Conservation (phyloP, 2,329 filamentous ascomycete genomes). For the Ceratocystis destructans region DNA sequence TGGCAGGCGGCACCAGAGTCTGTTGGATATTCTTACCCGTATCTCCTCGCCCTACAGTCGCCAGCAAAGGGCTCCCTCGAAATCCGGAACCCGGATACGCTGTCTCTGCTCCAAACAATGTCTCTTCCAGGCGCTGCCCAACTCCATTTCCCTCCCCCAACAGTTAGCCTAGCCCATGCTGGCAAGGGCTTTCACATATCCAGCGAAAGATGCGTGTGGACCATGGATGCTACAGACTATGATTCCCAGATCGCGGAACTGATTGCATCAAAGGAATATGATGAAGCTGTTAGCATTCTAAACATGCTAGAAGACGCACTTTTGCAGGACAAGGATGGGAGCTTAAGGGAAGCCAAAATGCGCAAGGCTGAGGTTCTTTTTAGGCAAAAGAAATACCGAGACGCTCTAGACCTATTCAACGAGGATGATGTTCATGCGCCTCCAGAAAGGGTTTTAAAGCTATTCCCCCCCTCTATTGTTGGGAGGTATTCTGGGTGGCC, state of each 20-base stretch:
- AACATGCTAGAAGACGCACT: conserved; percentile 86
- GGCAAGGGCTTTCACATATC: conserved; percentile 91
- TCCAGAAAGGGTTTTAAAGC: conserved; percentile 69
- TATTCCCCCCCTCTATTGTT: conserved; percentile 74
- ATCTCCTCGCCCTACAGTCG: conserved; percentile 74
- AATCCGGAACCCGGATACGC: conserved; percentile 80
- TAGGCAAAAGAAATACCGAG: conserved; percentile 64
- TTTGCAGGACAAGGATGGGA: conserved; percentile 65
- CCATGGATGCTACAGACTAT: conserved; percentile 88
- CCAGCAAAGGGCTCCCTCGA: conserved; percentile 74
- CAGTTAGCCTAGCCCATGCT: conserved; percentile 84
- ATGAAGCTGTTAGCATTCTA: conserved; percentile 84
- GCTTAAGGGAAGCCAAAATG: conserved; percentile 76
- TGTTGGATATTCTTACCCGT: conserved; percentile 93
- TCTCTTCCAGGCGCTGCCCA: conserved; percentile 67
- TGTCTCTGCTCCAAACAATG: conserved; percentile 80
- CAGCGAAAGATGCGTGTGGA: conserved; percentile 85
- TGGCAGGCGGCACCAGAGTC: conserved; percentile 81
- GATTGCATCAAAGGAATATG: conserved; percentile 57
- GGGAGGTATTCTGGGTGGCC: conserved; percentile 57
- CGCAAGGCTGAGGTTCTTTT: conserved; percentile 81
- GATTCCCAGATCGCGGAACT: conserved; percentile 78
- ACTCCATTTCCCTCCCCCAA: conserved; percentile 83
- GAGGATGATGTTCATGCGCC: conserved; percentile 75
- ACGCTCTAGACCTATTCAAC: conserved; percentile 77